A percentile compares a stretch with the other conserved stretches of the same genome.
Evolutionary conservation across 2,329 filamentous ascomycete species (phyloP).

Genomic region (Aspergillus fischeri): DNA sequence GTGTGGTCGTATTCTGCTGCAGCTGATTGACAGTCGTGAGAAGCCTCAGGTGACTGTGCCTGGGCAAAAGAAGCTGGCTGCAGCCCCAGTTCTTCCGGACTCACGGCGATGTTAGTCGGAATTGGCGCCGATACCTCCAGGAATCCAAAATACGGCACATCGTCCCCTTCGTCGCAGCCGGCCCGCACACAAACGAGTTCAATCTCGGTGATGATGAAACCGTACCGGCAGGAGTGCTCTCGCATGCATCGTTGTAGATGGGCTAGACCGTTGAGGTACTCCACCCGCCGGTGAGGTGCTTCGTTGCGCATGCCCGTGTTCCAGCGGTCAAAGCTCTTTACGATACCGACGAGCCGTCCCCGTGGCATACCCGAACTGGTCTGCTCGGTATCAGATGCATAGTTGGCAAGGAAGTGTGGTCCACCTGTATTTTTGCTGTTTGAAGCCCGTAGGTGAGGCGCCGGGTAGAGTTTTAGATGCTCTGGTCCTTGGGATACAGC

Average conservation of each 20-base stretch:
- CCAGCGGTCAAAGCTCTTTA: slow-evolving; percentile 89
- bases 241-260: slow-evolving; percentile 90
- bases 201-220: slow-evolving; percentile 94
- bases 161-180: slow-evolving; percentile 56
- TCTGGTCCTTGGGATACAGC: slow-evolving; percentile 68
- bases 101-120: slow-evolving; percentile 45
- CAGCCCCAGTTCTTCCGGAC: slow-evolving; percentile 8
- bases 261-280: slow-evolving; percentile 81
- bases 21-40: slow-evolving; percentile 16
- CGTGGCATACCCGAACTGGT: slow-evolving; percentile 49
- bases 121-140: slow-evolving; percentile 67
- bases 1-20: slow-evolving; percentile 7
- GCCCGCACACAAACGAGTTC: slow-evolving; percentile 87
- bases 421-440: slow-evolving; percentile 41
- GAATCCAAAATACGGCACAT: slow-evolving; percentile 80
- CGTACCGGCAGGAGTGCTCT: slow-evolving; percentile 87
- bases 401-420: slow-evolving; percentile 52
- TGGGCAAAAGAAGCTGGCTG: slow-evolving; percentile 22
- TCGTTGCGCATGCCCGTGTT: slow-evolving; percentile 91
- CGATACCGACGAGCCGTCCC: slow-evolving; percentile 72
- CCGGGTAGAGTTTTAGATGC: slow-evolving; percentile 46
- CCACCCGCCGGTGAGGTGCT: slow-evolving; percentile 76
- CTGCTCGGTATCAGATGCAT: slow-evolving; percentile 47
- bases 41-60: slow-evolving; percentile 27
- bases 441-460: slow-evolving; percentile 34